Base-by-base conservation (phyloP, 352 stramenopile genomes). In the Globisporangium yorkense region DNA sequence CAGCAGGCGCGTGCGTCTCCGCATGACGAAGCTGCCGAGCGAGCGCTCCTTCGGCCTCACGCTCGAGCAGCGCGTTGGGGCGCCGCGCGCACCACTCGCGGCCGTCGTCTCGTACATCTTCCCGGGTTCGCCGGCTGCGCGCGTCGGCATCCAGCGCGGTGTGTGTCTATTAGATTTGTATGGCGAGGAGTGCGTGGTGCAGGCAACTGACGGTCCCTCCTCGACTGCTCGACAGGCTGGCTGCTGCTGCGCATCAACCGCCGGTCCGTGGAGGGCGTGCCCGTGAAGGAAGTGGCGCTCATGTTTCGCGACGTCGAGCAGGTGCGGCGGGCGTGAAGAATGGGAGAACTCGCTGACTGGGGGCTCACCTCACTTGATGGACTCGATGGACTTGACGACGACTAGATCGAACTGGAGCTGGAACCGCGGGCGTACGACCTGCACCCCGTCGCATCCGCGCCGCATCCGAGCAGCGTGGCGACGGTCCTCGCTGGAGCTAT, bases 11-110 rank as follows among this genome's bases (percentile, higher is more conserved):
- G 20, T 77, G n/a, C 60, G 68, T 3, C 57, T 82, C n/a, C 54
- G 70, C n/a, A 65, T 87, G 46, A 57, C 47, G n/a, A 79, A 87
- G 57, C 56, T 57, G 10, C n/a, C 63, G 16, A 62, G 67, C 41
- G 81, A 91, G 50, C 62, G 65, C 4, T 87, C 76, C 16, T 91
- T 91, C 47, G 81, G 81, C 48, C 88, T 91, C 74, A 84, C 76
- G 46, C 64, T 90, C 12, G 74, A 76, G 35, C 72, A 82, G 54
- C 65, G 65, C 31, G 57, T 50, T 0, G 48, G 47, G 2, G 27
- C 65, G 0, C 18, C 71, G 16, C 16, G 47, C 7, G 52, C 66
- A 0, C 16, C 53, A 3, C 67, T 74, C 41, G 85, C 66, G 31
- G 77, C 75, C 3, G 64, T 77, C 21, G 74, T 88, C 20, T 81